Evolutionary conservation across 371 early-diverging fungal species (phyloP).

Genomic region (Fennellomyces sp.): DNA sequence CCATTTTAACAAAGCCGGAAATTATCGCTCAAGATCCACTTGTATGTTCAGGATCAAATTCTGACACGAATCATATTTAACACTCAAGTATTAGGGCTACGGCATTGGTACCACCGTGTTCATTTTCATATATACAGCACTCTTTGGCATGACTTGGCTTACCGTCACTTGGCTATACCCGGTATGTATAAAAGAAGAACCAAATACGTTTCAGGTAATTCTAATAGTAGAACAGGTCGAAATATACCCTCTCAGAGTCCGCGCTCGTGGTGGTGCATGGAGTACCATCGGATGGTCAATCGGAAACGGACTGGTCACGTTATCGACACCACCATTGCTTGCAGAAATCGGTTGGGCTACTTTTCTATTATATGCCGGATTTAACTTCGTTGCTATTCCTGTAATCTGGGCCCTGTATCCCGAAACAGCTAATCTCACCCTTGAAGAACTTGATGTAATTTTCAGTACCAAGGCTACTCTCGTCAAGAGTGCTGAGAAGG

Average conservation of each 20-base stretch:
- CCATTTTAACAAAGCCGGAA: conserved; percentile 33
- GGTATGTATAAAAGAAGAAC: conserved; percentile 4
- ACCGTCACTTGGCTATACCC: conserved; percentile 48
- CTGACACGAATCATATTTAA: neutral
- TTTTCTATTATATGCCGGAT: conserved; percentile 36
- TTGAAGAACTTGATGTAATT: conserved; percentile 43
- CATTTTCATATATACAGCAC: conserved; percentile 36
- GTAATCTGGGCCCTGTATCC: conserved; percentile 34
- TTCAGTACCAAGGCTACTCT: conserved; percentile 35
- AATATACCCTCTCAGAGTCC: conserved; percentile 35
- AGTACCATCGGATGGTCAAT: conserved; percentile 43
- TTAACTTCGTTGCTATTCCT: conserved; percentile 36
- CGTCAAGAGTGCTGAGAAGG: conserved; percentile 40
- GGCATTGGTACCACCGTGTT: conserved; percentile 43
- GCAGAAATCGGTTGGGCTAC: conserved; percentile 38
- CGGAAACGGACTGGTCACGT: conserved; percentile 42
- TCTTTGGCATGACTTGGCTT: conserved; percentile 47
- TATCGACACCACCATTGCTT: conserved; percentile 41
- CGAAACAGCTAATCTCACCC: conserved; percentile 35
- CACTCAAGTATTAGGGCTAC: conserved; percentile 21
- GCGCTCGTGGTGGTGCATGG: conserved; percentile 47
- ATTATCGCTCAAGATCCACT: conserved; percentile 26
- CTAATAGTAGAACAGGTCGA: conserved; percentile 14
- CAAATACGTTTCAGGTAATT: conserved; percentile 47
- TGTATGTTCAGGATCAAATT: conserved; percentile 1